Base-by-base conservation (phyloP, 169 alveolate genomes). In the Besnoitia besnoiti region DNA sequence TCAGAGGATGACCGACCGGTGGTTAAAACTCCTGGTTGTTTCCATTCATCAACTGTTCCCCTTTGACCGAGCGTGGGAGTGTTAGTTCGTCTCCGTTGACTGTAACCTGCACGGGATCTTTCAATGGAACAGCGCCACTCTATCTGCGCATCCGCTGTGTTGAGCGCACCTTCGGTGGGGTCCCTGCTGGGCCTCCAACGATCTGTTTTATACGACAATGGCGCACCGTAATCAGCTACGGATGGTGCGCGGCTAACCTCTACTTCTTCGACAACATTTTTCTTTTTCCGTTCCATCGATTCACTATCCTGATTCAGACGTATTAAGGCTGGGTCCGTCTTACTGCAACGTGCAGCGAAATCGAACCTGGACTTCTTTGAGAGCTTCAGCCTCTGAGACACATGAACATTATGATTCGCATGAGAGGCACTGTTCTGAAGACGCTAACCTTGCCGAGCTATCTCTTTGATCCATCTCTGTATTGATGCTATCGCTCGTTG, bases 401-500 rank as follows among this genome's bases (percentile, higher is more conserved):
- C 12, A 30, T 1, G 44, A 33, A 14, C 12, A 14, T 30, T 67
- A 30, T 30, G 24, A 0, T 30, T 35, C 14, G 44, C 42, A 33
- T n/a, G 39, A 14, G 62, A 50, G 39, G 10, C 46, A 33, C 39
- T 42, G 77, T 10, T 37, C 44, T 3, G 7, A n/a, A 27, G 59
- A 0, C 30, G 30, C 59, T 77, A 14, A 44, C 87, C 87, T 77
- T 42, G 87, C 40, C 21, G 37, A 39, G 87, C 87, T 27, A 40
- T 42, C 87, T 77, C 59, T 39, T 77, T 77, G 59, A 77, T 77
- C 87, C 87, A 77, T 24, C 87, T 39, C 87, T 77, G 87, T 0
- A 27, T 1, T 1, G 67, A 16, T 49, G 55, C 67, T 19, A 19
- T 21, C 12, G 67, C 24, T 55, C 30, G 24, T 55, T 55, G 67